phyloP scores from a whole-genome alignment of 495 filamentous ascomycete species.

The Clavariopsis aquatica region DNA sequence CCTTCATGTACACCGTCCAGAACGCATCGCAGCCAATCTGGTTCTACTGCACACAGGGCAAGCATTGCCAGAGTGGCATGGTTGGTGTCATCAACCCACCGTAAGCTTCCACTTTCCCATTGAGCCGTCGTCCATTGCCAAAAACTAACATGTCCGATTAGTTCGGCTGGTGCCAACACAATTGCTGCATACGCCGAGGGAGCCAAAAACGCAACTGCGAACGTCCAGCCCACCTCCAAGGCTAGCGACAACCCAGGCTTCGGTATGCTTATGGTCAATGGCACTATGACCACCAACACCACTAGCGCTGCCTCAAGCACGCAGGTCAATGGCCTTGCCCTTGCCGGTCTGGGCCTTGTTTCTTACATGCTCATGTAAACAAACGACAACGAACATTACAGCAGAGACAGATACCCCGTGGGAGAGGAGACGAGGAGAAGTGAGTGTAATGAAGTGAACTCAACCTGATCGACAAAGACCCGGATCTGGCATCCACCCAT shows the following conservation, averaged over 20 bases:
- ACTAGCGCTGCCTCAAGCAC: slow-evolving; percentile 22
- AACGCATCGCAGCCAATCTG: slow-evolving; percentile 55
- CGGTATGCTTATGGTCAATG: slow-evolving; percentile 20
- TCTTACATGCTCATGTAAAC: slow-evolving; percentile 27
- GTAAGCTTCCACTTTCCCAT: slow-evolving; percentile 28
- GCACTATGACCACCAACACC: not conserved
- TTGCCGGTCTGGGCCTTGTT: slow-evolving; percentile 29
- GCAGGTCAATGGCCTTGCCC: slow-evolving; percentile 10
- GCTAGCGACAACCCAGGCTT: slow-evolving; percentile 3
- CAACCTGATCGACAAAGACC: slow-evolving; percentile 7
- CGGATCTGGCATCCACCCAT: slow-evolving; percentile 24
- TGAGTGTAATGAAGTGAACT: not conserved
- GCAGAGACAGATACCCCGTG: no score
- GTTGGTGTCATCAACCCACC: slow-evolving; percentile 53
- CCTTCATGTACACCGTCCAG: slow-evolving; percentile 50
- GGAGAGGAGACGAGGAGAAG: no score
- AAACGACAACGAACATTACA: not conserved
- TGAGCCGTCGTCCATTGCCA: not conserved
- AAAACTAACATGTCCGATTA: slow-evolving; percentile 7
- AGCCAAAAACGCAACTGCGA: slow-evolving; percentile 2
- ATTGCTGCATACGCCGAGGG: slow-evolving; percentile 4
- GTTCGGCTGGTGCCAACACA: slow-evolving; percentile 23
- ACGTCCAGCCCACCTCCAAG: slow-evolving; percentile 5
- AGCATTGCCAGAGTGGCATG: slow-evolving; percentile 55
- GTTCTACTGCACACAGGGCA: slow-evolving; percentile 60